Evolutionary conservation across 1,284 basidiomycete genomes (phyloP), one percentile per base, ranked within the genome.

Genomic region (Apiotrichum domesticum): DNA sequence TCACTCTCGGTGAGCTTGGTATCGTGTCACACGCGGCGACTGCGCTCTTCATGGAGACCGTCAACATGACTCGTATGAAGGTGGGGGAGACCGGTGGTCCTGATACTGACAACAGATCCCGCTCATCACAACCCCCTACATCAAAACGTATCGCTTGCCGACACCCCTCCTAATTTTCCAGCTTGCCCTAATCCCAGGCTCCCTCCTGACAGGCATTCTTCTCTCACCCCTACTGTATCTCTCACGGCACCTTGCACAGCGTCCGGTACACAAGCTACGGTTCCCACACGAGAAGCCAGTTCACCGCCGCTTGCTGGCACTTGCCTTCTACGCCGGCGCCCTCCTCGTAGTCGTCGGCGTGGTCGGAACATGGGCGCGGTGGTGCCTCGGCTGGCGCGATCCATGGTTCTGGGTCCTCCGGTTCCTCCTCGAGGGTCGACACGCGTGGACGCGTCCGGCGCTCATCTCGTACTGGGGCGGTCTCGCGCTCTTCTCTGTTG

Each of bases 201-300:
- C 92, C 0, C 84, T 98, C 57, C 80, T 98, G 32, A 86, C 87
- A 13, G 96, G 96, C 5, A 91, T 97, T 75, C 79, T 97, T 10
- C 84, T 98, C n/a, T 92, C 92, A 0, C 96, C 96, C 0, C 80
- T 98, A 9, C 86, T 99, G 14, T 87, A 93, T 54, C 83, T 98
- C 14, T 96, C 93, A 13, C 84, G 96, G 1, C 87, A 93, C 70
- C 88, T 96, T 59, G 94, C 95, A 0, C 91, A 91, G 67, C 85
- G 87, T 40, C 96, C 96, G 1, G 85, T 87, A 6, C 89, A 92
- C 67, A 87, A 94, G 4, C 83, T 97, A 21, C 85, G 86, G 43
- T 90, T 87, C 76, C 94, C 93, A 0, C 84, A 88, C 59, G 89
- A 96, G 72, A 93, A 94, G 66, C 82, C 87, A 47, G 80, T 86